These are phyloP conservation scores for Ophiostoma triangulosporum DNA, from an alignment of 2,329 filamentous ascomycete genomes.

Conservation along the genomic window DNA sequence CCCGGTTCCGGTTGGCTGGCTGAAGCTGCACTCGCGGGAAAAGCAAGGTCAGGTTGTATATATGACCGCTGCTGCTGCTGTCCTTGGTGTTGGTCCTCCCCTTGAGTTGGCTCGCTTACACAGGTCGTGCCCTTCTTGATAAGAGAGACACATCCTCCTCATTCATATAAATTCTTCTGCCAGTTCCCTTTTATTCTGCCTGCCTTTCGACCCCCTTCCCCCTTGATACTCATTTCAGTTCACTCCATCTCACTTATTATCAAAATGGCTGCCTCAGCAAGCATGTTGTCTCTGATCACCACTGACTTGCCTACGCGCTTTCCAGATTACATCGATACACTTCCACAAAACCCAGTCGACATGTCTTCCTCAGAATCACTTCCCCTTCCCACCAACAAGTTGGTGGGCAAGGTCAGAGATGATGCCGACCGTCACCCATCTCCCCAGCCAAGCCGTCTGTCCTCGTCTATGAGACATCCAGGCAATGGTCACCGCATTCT, in stretches of 20 bases:
- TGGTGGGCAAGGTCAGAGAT: constrained; percentile 20
- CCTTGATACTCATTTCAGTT: neutral
- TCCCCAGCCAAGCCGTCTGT: constrained; percentile 77
- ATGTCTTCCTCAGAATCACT: constrained; percentile 17
- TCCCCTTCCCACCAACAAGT: constrained; percentile 15
- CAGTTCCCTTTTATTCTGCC: too few species aligned
- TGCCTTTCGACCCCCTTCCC: neutral
- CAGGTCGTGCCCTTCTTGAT: neutral
- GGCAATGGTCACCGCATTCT: constrained; percentile 59
- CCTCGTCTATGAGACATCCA: constrained; percentile 41
- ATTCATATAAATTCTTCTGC: neutral
- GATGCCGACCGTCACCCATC: constrained; percentile 56
- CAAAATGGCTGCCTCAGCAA: constrained; percentile 3
- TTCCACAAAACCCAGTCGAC: constrained; percentile 19
- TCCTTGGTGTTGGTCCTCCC: neutral
- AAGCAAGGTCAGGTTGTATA: neutral
- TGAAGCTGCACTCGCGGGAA: neutral
- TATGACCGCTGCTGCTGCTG: neutral
- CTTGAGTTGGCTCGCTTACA: neutral
- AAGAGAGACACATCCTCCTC: neutral
- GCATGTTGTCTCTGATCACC: constrained; percentile 20
- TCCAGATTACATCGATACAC: constrained; percentile 22
- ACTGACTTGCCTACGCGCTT: constrained; percentile 22
- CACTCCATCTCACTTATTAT: neutral
- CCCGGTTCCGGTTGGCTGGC: neutral